Percentiles rank a stretch among this genome's conserved stretches.
These are phyloP conservation scores for Phylloporus scabripes DNA, from an alignment of 768 basidiomycete species.

Conservation along the genomic window DNA sequence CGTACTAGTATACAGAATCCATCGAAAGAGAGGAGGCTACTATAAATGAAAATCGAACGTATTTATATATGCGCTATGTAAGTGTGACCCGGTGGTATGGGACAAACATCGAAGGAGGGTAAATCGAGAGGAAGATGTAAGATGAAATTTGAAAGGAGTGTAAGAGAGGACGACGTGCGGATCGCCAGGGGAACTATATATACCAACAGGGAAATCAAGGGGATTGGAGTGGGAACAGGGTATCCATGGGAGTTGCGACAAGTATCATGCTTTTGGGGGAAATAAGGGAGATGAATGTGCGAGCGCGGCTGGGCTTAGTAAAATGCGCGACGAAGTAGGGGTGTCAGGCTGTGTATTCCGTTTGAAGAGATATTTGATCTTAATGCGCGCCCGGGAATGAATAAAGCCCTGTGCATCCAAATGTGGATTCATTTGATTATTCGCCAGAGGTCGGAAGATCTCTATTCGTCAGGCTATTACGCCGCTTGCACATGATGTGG, in stretches of 20 bases:
- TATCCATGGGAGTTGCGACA: slow-evolving; percentile 4
- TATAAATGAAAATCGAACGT: background rate
- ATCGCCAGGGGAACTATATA: background rate
- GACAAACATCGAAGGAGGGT: background rate
- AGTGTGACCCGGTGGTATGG: background rate
- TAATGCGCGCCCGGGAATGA: background rate
- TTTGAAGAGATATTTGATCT: background rate
- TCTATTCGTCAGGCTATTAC: slow-evolving; percentile 11
- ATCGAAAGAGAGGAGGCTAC: background rate
- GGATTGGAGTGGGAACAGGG: background rate
- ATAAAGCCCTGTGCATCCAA: too few relatives aligned
- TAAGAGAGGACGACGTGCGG: background rate
- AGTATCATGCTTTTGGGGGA: background rate
- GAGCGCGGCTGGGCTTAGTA: background rate
- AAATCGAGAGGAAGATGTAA: background rate
- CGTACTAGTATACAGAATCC: background rate
- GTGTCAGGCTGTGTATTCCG: background rate
- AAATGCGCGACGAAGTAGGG: background rate
- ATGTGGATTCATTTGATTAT: background rate
- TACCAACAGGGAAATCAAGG: slow-evolving; percentile 1
- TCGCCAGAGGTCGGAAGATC: background rate
- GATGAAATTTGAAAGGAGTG: background rate
- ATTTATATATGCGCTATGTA: background rate
- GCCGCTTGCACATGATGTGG: background rate
- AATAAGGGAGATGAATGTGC: background rate